Evolutionary conservation across 2,329 filamentous ascomycete species (phyloP).

Genomic region (Macrophomina phaseolina): DNA sequence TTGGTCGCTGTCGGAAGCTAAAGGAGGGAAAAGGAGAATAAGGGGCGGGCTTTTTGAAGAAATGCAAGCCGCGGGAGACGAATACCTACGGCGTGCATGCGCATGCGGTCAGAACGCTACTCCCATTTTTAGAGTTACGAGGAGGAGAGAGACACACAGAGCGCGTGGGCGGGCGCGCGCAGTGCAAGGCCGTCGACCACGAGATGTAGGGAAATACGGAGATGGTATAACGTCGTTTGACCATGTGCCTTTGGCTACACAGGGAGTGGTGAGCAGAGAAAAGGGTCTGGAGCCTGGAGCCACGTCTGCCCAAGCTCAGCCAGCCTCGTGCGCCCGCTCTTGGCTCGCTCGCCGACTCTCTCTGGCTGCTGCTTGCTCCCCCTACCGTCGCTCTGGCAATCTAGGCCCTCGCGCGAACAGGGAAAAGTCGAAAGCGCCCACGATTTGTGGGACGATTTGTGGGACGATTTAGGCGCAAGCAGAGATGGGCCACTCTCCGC

Average conservation of each 20-base stretch:
- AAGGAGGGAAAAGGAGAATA: neutral
- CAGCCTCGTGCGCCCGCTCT: neutral
- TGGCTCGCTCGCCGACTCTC: neutral
- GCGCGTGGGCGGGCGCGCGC: neutral
- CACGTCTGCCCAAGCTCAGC: neutral
- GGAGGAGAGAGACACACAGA: neutral
- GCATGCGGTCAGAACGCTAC: constrained; percentile 3
- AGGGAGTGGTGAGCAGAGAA: neutral
- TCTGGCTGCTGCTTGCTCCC: too few species aligned
- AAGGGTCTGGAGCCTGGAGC: neutral
- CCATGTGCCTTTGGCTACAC: neutral
- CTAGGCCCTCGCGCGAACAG: too few species aligned
- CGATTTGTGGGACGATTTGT: too few species aligned
- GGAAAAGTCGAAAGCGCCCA: too few species aligned
- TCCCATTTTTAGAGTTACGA: constrained; percentile 1
- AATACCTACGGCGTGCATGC: neutral
- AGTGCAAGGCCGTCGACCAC: neutral
- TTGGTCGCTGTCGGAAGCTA: too few species aligned
- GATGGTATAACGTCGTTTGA: neutral
- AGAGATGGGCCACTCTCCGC: too few species aligned
- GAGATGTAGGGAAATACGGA: neutral
- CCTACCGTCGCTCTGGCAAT: too few species aligned
- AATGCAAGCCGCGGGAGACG: neutral
- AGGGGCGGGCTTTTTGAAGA: neutral
- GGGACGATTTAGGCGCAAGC: too few species aligned